Conservation (phyloP, 1,139 yeast species). For the Pichia sp. region DNA sequence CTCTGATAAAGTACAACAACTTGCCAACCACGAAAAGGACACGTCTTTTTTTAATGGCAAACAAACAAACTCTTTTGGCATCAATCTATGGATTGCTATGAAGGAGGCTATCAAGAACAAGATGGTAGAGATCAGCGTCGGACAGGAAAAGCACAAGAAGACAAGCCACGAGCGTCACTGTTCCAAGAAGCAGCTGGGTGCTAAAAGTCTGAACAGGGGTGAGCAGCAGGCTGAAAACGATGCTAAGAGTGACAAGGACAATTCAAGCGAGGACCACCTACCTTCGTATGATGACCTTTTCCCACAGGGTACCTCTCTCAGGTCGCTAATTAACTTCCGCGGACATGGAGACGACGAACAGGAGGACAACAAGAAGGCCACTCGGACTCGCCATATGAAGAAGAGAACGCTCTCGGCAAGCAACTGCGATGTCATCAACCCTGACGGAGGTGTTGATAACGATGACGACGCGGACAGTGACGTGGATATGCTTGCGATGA, state of each 20-base stretch:
- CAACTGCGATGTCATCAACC: not conserved
- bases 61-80: slow-evolving; percentile 23
- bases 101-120: slow-evolving; percentile 48
- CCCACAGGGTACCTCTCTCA: slow-evolving; percentile 54
- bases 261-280: slow-evolving; percentile 35
- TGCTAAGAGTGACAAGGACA: slow-evolving; percentile 23
- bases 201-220: not conserved
- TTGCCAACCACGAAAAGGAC: slow-evolving; percentile 15
- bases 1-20: not conserved
- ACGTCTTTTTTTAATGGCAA: not conserved
- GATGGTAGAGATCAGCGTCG: slow-evolving; percentile 16
- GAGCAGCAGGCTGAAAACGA: slow-evolving; percentile 1
- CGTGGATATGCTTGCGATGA: slow-evolving; percentile 37
- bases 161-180: not conserved
- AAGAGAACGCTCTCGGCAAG: not conserved
- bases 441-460: slow-evolving; percentile 6
- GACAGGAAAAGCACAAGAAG: not conserved
- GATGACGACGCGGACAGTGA: slow-evolving; percentile 28
- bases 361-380: not conserved
- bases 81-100: slow-evolving; percentile 56
- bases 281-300: slow-evolving; percentile 82
- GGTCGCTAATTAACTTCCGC: slow-evolving; percentile 34
- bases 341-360: slow-evolving; percentile 17
- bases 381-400: not conserved
- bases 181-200: slow-evolving; percentile 3